Conservation (phyloP, 768 basidiomycete genomes). For the Lactifluus piperatus region DNA sequence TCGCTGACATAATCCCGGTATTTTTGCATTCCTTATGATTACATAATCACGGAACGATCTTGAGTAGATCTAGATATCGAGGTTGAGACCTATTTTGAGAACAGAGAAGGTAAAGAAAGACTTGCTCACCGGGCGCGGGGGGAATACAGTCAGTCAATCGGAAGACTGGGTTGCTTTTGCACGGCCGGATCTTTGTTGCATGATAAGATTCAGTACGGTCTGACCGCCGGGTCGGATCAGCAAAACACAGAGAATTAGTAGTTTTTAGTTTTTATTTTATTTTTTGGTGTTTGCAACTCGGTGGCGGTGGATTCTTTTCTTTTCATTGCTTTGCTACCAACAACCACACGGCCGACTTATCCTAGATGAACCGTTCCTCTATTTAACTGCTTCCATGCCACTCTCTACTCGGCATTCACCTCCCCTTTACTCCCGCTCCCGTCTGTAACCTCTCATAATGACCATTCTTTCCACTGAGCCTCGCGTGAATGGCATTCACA, state of each 20-base stretch:
- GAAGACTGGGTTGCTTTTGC: background rate
- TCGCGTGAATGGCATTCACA: conserved; percentile 10
- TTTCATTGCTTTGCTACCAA: too few relatives aligned
- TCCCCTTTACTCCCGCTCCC: background rate
- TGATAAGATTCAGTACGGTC: background rate
- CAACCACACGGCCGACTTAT: background rate
- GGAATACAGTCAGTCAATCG: too few relatives aligned
- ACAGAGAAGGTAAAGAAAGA: too few relatives aligned
- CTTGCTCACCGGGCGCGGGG: too few relatives aligned
- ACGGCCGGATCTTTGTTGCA: conserved; percentile 3
- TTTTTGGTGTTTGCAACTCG: background rate
- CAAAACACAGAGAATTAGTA: background rate
- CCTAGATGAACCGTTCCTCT: background rate
- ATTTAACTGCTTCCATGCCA: conserved; percentile 1
- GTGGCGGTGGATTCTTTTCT: too few relatives aligned
- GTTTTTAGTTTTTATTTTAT: background rate
- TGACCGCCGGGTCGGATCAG: conserved; percentile 11
- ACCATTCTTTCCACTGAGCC: conserved; percentile 16
- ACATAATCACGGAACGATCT: background rate
- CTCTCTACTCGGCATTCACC: background rate
- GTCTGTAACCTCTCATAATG: conserved; percentile 3
- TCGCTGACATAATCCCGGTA: background rate
- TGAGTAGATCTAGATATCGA: background rate
- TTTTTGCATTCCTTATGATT: background rate
- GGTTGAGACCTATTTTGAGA: too few relatives aligned